phyloP scores from a whole-genome alignment of 805 yeast species.

The Wickerhamomyces strasburgensis region DNA sequence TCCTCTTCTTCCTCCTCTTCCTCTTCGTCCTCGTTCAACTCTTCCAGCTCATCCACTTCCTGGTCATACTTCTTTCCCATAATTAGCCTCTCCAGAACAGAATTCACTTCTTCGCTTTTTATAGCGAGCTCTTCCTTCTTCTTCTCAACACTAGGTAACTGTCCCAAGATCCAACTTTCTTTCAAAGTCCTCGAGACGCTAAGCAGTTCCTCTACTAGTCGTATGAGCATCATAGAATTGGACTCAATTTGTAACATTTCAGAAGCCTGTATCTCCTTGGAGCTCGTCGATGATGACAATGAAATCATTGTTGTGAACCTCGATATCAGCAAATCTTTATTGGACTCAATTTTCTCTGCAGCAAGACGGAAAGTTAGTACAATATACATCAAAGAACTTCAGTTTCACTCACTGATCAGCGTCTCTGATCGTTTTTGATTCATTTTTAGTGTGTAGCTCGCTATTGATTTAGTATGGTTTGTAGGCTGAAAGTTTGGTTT shows the following conservation, averaged over 20 bases:
- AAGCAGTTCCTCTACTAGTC: conserved; percentile 49
- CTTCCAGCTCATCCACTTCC: conserved; percentile 7
- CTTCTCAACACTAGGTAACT: conserved; percentile 33
- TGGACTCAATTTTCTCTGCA: conserved; percentile 45
- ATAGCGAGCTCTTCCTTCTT: conserved; percentile 9
- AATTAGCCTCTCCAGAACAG: conserved; percentile 8
- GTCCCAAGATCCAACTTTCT: conserved; percentile 56
- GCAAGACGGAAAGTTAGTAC: not conserved
- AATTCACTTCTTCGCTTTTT: conserved; percentile 7
- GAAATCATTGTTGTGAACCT: conserved; percentile 51
- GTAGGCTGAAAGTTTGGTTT: no score
- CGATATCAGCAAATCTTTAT: conserved; percentile 45
- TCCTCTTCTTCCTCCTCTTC: conserved; percentile 6
- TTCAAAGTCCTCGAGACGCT: conserved; percentile 43
- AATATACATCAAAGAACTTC: no score
- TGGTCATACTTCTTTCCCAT: conserved; percentile 8
- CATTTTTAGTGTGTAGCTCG: conserved; percentile 30
- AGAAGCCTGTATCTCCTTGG: conserved; percentile 38
- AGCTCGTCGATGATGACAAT: conserved; percentile 32
- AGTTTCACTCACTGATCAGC: conserved; percentile 31
- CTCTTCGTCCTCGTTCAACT: conserved; percentile 5
- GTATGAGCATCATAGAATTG: conserved; percentile 44
- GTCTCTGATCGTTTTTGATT: conserved; percentile 39
- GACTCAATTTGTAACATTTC: conserved; percentile 53
- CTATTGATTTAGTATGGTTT: no score